These are phyloP conservation scores for Phaeodactylum tricornutum DNA, from an alignment of 108 stramenopile genomes.

Conservation along the genomic window DNA sequence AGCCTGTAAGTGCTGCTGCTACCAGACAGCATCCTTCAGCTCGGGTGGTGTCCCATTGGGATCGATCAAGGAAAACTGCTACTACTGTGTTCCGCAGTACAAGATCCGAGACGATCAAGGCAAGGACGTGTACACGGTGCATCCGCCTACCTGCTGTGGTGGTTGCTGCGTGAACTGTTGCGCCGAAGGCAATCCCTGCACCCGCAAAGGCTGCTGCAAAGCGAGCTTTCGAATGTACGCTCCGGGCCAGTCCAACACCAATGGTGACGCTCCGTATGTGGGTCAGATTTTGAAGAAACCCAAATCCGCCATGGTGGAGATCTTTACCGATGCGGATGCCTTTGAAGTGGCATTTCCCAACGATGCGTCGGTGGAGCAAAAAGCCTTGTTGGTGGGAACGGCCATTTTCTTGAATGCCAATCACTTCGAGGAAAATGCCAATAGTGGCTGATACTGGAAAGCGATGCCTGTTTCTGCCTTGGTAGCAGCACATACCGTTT, in stretches of 20 bases:
- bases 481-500: background rate
- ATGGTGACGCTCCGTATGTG: conserved; percentile 37
- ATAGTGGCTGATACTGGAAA: background rate
- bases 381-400: conserved; percentile 50
- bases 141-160: conserved; percentile 53
- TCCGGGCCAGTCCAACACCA: conserved; percentile 26
- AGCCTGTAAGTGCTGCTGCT: conserved; percentile 62
- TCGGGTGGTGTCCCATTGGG: conserved; percentile 42
- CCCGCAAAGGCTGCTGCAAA: conserved; percentile 65
- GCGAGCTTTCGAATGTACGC: conserved; percentile 52
- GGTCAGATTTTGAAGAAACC: conserved; percentile 51
- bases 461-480: background rate
- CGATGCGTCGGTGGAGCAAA: conserved; percentile 34
- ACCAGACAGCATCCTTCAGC: conserved; percentile 31
- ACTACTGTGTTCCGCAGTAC: conserved; percentile 47
- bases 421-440: conserved; percentile 40
- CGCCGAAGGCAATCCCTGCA: conserved; percentile 56
- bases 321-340: conserved; percentile 54
- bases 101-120: conserved; percentile 31
- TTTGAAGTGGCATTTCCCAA: conserved; percentile 59
- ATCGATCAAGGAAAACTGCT: conserved; percentile 42
- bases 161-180: conserved; percentile 59
- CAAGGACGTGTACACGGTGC: conserved; percentile 42
- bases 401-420: conserved; percentile 58
- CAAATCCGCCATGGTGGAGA: conserved; percentile 26